Base-by-base conservation (phyloP, 164 flowering plant genomes). In the Nelumbo lutea region DNA sequence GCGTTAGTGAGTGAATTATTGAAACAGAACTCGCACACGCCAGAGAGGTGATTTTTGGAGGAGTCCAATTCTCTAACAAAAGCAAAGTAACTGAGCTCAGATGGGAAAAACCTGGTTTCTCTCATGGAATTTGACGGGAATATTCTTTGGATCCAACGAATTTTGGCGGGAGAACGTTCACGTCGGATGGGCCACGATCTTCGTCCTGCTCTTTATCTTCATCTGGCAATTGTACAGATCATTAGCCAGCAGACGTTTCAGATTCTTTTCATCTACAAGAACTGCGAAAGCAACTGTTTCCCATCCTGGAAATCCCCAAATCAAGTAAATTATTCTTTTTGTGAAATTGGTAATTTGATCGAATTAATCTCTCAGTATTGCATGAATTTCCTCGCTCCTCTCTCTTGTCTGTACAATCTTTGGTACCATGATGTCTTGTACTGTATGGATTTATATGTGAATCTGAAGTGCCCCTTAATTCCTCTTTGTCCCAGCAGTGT, bases 121-220 rank as follows among this genome's bases (percentile, higher is more conserved):
- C 6, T 56, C 8, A 7, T 6, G 53, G 60, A 59, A 67, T 48
- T 45, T 65, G 74, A 59, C 46, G 55, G 66, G 62, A 62, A 68
- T 74, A n/a, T 41, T 68, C 9, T n/a, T 38, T 38, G 70, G 70
- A 11, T 59, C 78, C 5, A 61, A 53, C 15, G 80, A 76, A 8
- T 79, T 82, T 45, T 78, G 79, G 81, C 66, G 69, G 69, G 79
- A 71, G 52, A 80, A 72, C 65, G 6, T 62, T 0, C 58, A 47
- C 41, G 79, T 79, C 3, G 79, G 78, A 3, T 81, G 75, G 74
- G 83, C 84, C 6, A 80, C 87, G 13, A 7, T 79, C 42, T 4
- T 75, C 0, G 80, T 78, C 63, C 61, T 85, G 4, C 11, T 70
- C 15, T n/a, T 80, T 46, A 67, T 85, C 38, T 62, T 79, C 9